Conservation (phyloP, 768 basidiomycete genomes). For the Myochromella boudieri region DNA sequence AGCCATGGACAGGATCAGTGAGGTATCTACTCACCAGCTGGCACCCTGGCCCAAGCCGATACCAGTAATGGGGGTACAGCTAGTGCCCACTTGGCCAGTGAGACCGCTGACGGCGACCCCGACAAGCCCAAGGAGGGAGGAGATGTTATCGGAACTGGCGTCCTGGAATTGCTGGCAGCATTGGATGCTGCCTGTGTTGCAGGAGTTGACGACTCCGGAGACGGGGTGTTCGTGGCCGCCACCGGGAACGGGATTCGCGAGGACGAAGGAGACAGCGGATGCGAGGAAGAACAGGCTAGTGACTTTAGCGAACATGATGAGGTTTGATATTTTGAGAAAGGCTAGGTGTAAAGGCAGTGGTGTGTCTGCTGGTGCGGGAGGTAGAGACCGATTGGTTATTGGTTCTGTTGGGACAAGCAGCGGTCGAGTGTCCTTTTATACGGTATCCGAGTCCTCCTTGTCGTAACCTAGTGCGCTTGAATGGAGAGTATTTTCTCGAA, state of each 20-base stretch:
- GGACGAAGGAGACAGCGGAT: conserved; percentile 1
- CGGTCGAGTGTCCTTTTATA: no score
- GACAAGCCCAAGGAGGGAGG: conserved; percentile 10
- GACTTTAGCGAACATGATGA: conserved; percentile 31
- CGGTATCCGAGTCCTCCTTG: no score
- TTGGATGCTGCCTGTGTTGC: conserved; percentile 28
- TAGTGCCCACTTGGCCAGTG: conserved; percentile 13
- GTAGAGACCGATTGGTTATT: neutral
- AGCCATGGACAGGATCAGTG: neutral
- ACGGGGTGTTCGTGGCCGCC: no score
- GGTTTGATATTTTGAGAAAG: no score
- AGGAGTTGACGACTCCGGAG: conserved; percentile 17
- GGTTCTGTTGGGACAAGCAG: no score
- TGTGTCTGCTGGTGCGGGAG: neutral
- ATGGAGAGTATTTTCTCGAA: neutral
- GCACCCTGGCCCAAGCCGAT: conserved; percentile 19
- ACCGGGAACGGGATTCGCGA: conserved; percentile 20
- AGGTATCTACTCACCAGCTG: conserved; percentile 19
- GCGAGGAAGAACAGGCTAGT: conserved; percentile 22
- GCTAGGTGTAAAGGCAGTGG: neutral
- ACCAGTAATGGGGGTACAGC: conserved; percentile 23
- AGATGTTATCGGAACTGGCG: conserved; percentile 10
- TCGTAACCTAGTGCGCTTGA: no score
- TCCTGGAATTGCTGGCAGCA: conserved; percentile 25
- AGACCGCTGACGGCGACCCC: conserved; percentile 3